Base-by-base conservation (phyloP, 106 monocot species). In the Alisma plantagoaquatica region DNA sequence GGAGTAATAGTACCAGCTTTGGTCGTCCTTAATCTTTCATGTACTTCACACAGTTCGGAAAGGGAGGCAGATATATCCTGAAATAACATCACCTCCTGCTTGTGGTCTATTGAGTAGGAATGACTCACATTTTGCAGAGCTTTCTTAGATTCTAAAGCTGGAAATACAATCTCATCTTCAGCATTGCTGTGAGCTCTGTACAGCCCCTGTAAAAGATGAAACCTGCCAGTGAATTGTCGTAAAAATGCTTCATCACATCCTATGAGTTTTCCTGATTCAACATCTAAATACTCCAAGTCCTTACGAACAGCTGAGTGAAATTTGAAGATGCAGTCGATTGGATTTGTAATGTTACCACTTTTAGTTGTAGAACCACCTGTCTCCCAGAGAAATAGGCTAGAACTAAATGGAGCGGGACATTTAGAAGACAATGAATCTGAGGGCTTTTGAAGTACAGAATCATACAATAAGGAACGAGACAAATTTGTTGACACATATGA, bases 141-240 rank as follows among this genome's bases (percentile, higher is more conserved):
- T 60, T 98, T 89, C 70, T 69, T 89, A 17, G 96, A 98, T 73
- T 98, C 96, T 60, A 98, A 77, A 51, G 89, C 96, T 27, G 96
- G 96, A 53, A 98, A 98, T 55, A 98, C 89, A 63, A 98, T 89
- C 4, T 89, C 89, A 79, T 98, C 96, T 54, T 98, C 96, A 44
- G 96, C 96, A 81, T 89, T 98, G 66, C 96, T 98, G 42, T 98
- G 96, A 59, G 89, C 89, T 66, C 74, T 77, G 60, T 98, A 98
- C 12, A 98, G 58, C 19, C 96, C 96, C 84, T 85, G 82, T 38
- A 98, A 71, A 23, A 98, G 60, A 71, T 78, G 89, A 74, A 98
- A 98, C 49, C 96, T 70, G 44, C 96, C 96, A 57, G 57, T 81
- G 68, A 98, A 98, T 23, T 98, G 84, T 46, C 81, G 64, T 24